Base-by-base conservation (phyloP, 192 early-diverging fungal species). In the Coemansia biformis region DNA sequence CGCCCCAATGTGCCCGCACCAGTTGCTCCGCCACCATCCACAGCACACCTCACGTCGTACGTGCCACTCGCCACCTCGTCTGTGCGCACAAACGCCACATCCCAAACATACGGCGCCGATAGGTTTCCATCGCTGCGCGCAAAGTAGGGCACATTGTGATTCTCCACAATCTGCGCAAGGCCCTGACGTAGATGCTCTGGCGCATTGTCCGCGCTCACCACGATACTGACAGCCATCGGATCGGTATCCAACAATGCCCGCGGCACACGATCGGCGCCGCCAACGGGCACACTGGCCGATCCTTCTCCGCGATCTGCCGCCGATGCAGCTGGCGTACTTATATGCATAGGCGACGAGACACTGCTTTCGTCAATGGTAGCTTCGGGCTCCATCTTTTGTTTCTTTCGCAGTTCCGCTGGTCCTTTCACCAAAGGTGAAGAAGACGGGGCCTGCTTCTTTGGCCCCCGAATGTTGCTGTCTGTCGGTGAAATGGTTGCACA, bases 121-220 rank as follows among this genome's bases (percentile, higher is more conserved):
- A 33, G 11, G 3, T 30, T 4, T 15, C 42, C 30, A 8, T 24
- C 55, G 18, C 39, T 24, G 9, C 44, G 53, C 2, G n/a, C 21
- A 40, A 75, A 67, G 12, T 62, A 65, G 12, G 59, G 49, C 8
- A 63, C 64, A 10, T 41, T 59, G 49, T 75, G 71, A 35, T 33
- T 50, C 21, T 37, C 38, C 8, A 53, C 49, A 10, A 75, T 47
- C 42, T 67, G 59, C 29, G 4, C 19, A 51, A 75, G 56, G 2
- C 71, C 71, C 22, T 28, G 24, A 21, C 48, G 64, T 31, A 75
- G 16, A 6, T 59, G 54, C 44, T 42, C 54, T 0, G 71, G 71
- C 26, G 71, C 59, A 5, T 31, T 38, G 10, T 32, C 63, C 13
- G 55, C 3, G 42, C 58, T 51, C 12, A 75, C 55, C 4, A 37